Conservation (phyloP, 1,284 basidiomycete species). For the Takashimella koratensis region DNA sequence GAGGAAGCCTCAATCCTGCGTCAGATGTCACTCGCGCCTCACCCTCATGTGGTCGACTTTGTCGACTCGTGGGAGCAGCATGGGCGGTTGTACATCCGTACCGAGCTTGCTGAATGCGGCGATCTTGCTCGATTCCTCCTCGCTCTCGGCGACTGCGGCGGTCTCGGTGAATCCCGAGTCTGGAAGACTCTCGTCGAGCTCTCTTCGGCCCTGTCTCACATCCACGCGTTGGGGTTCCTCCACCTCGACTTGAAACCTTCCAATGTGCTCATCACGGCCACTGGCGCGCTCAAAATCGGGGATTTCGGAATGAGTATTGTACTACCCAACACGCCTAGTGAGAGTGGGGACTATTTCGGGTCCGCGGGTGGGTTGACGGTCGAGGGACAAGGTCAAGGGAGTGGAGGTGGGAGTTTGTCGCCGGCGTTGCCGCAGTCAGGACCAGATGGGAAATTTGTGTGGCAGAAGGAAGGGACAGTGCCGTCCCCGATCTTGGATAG, state of each 20-base stretch:
- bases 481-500: slow-evolving; percentile 35
- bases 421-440: slow-evolving; percentile 56
- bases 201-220: slow-evolving; percentile 70
- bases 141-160: slow-evolving; percentile 76
- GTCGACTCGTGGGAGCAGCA: slow-evolving; percentile 95
- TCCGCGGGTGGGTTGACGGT: neutral
- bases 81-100: slow-evolving; percentile 80
- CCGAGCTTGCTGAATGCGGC: slow-evolving; percentile 87
- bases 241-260: slow-evolving; percentile 97
- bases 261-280: slow-evolving; percentile 85
- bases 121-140: slow-evolving; percentile 86
- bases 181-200: slow-evolving; percentile 95
- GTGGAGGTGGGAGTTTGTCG: slow-evolving; percentile 12
- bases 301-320: slow-evolving; percentile 78
- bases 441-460: slow-evolving; percentile 29
- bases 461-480: slow-evolving; percentile 40
- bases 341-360: neutral
- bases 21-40: slow-evolving; percentile 59
- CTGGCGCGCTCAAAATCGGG: slow-evolving; percentile 89
- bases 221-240: slow-evolving; percentile 80
- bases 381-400: neutral
- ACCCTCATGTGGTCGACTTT: slow-evolving; percentile 79
- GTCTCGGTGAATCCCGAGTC: slow-evolving; percentile 85
- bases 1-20: slow-evolving; percentile 92
- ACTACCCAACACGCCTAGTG: neutral